Conservation (phyloP, 257 asterid genomes). For the Salvia rosmarinus region DNA sequence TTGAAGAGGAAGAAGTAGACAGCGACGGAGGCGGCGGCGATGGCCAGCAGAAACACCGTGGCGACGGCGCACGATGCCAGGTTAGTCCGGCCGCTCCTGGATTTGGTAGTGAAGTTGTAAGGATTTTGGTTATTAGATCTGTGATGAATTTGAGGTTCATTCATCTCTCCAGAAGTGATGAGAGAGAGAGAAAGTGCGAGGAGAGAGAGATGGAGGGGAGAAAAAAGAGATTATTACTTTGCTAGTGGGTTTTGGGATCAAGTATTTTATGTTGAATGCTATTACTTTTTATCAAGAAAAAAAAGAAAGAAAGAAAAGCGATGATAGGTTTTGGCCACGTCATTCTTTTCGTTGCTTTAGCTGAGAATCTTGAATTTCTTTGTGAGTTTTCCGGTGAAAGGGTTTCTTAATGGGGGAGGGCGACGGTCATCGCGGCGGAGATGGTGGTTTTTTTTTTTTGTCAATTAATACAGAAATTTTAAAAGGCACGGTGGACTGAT, state of each 20-base stretch:
- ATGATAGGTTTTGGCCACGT: constrained; percentile 37
- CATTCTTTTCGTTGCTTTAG: constrained; percentile 36
- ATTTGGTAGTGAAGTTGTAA: constrained; percentile 34
- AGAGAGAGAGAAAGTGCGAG: too few relatives aligned
- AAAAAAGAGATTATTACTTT: constrained; percentile 23
- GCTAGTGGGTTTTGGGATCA: constrained; percentile 47
- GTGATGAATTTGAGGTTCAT: constrained; percentile 45
- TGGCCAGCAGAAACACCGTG: constrained; percentile 65
- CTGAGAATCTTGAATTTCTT: neutral
- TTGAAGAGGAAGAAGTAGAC: constrained; percentile 79
- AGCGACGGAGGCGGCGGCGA: constrained; percentile 60
- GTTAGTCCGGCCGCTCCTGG: constrained; percentile 60
- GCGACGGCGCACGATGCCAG: constrained; percentile 85
- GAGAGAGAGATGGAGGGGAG: neutral
- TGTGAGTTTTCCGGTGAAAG: neutral
- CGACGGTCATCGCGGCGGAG: constrained; percentile 19
- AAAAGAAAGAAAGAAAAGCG: constrained; percentile 27
- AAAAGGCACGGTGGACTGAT: too few relatives aligned
- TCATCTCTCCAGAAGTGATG: constrained; percentile 41
- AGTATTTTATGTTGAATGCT: constrained; percentile 30
- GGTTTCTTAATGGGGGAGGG: neutral
- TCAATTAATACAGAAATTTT: too few relatives aligned
- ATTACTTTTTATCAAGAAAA: constrained; percentile 38
- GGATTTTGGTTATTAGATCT: constrained; percentile 52
- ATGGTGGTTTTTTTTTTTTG: neutral